These are phyloP conservation scores for Lophium mytilinum DNA, from an alignment of 495 filamentous ascomycete species.

Conservation along the genomic window DNA sequence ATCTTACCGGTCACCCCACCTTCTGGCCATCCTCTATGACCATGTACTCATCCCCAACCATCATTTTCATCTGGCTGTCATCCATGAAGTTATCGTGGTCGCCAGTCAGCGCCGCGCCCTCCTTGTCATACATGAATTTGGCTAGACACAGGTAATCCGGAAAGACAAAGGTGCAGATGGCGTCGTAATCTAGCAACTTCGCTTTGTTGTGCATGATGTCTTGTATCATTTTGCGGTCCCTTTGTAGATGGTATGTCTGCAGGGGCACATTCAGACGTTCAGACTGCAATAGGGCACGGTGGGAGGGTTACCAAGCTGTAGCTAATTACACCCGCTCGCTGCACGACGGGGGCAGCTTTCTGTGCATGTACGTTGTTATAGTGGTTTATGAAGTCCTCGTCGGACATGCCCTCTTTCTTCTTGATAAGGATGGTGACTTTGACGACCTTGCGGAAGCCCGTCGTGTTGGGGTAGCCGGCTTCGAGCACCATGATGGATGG, in stretches of 20 bases:
- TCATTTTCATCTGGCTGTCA: conserved; percentile 37
- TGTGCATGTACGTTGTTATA: conserved; percentile 38
- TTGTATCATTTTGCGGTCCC: conserved; percentile 35
- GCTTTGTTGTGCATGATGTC: conserved; percentile 37
- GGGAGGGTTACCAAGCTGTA: conserved; percentile 32
- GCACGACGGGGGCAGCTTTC: conserved; percentile 33
- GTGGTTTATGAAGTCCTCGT: conserved; percentile 34
- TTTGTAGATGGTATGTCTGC: conserved; percentile 35
- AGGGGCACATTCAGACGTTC: not conserved
- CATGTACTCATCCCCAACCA: conserved; percentile 40
- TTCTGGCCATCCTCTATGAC: conserved; percentile 34
- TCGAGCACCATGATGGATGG: conserved; percentile 28
- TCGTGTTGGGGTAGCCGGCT: conserved; percentile 35
- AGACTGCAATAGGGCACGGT: not conserved
- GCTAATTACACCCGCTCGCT: conserved; percentile 33
- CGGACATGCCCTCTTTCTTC: conserved; percentile 37
- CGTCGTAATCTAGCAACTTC: conserved; percentile 34
- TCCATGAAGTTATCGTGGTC: conserved; percentile 40
- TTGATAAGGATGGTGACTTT: conserved; percentile 37
- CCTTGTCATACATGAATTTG: conserved; percentile 37
- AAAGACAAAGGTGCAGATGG: conserved; percentile 39
- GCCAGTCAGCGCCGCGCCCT: conserved; percentile 30
- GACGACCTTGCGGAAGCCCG: conserved; percentile 37
- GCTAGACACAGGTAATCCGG: conserved; percentile 35
- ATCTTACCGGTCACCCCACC: conserved; percentile 15